These are phyloP conservation scores for Poa pratensis DNA, from an alignment of 176 grass and related monocot species.

Conservation along the genomic window DNA sequence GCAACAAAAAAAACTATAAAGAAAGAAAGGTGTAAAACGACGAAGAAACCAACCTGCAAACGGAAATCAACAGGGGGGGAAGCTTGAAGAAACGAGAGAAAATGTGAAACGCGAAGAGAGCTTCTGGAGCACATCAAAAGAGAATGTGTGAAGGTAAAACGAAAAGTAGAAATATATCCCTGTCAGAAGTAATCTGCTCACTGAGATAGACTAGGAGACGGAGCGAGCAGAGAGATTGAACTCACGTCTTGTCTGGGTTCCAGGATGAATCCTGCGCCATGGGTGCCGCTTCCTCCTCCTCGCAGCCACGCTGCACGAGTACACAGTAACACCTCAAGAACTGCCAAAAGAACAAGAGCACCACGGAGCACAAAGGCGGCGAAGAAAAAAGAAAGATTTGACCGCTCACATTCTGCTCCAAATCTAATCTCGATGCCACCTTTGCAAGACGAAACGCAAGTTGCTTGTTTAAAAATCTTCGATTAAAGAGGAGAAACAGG, in stretches of 20 bases:
- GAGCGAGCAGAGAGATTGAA: background rate
- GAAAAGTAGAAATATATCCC: background rate
- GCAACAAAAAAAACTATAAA: background rate
- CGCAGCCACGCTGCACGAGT: slow-evolving; percentile 36
- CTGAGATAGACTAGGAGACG: background rate
- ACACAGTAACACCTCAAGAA: slow-evolving; percentile 32
- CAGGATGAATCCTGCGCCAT: slow-evolving; percentile 62
- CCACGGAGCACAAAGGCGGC: background rate
- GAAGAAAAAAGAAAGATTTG: slow-evolving; percentile 34
- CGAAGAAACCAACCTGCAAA: slow-evolving; percentile 11
- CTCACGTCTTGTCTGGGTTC: slow-evolving; percentile 79
- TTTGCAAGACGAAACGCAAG: slow-evolving; percentile 29
- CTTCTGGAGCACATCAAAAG: background rate
- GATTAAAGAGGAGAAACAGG: background rate
- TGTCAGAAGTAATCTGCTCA: slow-evolving; percentile 24
- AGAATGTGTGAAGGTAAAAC: slow-evolving; percentile 6
- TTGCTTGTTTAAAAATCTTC: slow-evolving; percentile 39
- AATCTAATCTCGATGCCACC: slow-evolving; percentile 33
- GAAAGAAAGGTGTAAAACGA: background rate
- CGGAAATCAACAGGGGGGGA: background rate
- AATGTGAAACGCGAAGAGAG: background rate
- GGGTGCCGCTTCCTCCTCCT: slow-evolving; percentile 19
- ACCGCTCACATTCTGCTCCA: slow-evolving; percentile 50
- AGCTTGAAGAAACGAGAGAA: background rate
- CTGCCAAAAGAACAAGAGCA: slow-evolving; percentile 11